Base-by-base conservation (phyloP, 345 rosid species). In the Eucalyptus albens region DNA sequence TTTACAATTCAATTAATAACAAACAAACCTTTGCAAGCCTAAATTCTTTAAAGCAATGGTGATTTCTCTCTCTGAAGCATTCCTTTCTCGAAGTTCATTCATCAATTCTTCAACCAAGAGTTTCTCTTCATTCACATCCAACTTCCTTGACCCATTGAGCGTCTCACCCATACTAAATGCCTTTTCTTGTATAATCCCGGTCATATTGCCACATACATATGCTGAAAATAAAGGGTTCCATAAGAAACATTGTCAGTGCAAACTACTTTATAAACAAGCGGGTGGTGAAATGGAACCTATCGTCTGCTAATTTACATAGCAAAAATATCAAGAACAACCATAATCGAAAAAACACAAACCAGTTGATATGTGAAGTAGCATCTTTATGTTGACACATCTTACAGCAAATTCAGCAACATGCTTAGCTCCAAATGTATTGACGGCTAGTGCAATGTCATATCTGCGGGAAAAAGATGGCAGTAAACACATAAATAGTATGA, bases 401-500 rank as follows among this genome's bases (percentile, higher is more conserved):
- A 92, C 93, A 87, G 95, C 95, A 86, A 96, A 96, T 90, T 91
- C 90, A 22, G 91, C 86, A 40, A 95, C 94, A 88, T 95, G 88
- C 86, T 91, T 93, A 16, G 95, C 95, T 86, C 98, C 97, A 86
- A 94, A 72, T 53, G 98, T 93, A 89, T 96, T 96, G 83, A 95
- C 90, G 27, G 87, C 92, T 86, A 95, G 92, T 27, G 96, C 94
- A 53, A 94, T 93, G 89, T 96, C 97, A 37, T 92, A 93, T 60
- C 94, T 92, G 85, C 80, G 5, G 53, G 42, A 24, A 33, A 40
- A 12, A 60, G 59, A 42, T 24, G 33, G 33, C 15, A 37, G 11
- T 40, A 40, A 10, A 37, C 65, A 9, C 19, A n/a, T 50, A 65
- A 7, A 15, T 7, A 65, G 44, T 40, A 17, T 69, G 44, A 69